Conservation (phyloP, 2,329 filamentous ascomycete genomes). For the Mycogone perniciosa region DNA sequence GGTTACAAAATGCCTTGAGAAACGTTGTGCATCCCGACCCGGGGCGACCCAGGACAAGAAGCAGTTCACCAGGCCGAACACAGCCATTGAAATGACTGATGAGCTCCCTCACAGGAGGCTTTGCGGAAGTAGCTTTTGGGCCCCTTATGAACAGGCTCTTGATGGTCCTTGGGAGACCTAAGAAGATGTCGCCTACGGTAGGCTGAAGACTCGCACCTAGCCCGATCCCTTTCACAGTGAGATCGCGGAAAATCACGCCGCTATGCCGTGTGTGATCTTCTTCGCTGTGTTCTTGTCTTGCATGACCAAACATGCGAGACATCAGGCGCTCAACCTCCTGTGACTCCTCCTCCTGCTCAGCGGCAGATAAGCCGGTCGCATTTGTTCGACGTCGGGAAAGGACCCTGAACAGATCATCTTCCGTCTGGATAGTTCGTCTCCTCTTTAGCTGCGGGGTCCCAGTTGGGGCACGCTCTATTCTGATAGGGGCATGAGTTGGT, state of each 20-base stretch:
- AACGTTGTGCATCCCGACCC: conserved; percentile 66
- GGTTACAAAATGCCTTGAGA: conserved; percentile 65
- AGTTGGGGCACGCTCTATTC: conserved; percentile 13
- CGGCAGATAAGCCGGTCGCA: conserved; percentile 19
- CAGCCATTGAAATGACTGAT: conserved; percentile 60
- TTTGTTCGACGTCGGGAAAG: conserved; percentile 44
- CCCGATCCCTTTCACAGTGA: conserved; percentile 65
- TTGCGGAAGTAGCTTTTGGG: conserved; percentile 44
- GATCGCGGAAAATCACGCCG: conserved; percentile 62
- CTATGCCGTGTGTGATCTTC: conserved; percentile 64
- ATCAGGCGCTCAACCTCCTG: conserved; percentile 56
- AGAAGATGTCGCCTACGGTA: conserved; percentile 58
- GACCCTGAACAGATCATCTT: conserved; percentile 46
- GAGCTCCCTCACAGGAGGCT: conserved; percentile 57
- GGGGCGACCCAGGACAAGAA: conserved; percentile 60
- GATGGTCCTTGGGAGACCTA: conserved; percentile 42
- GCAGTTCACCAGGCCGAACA: conserved; percentile 64
- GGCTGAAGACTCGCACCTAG: conserved; percentile 52
- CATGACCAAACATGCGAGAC: conserved; percentile 64
- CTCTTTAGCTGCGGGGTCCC: conserved; percentile 17
- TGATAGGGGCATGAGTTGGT: conserved; percentile 22
- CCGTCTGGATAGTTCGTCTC: conserved; percentile 28
- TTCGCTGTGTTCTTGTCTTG: conserved; percentile 58
- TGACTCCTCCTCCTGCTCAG: conserved; percentile 36
- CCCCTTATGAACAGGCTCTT: conserved; percentile 44